Evolutionary conservation across 2,329 filamentous ascomycete species (phyloP).

Genomic region (Monosporascus sp.): DNA sequence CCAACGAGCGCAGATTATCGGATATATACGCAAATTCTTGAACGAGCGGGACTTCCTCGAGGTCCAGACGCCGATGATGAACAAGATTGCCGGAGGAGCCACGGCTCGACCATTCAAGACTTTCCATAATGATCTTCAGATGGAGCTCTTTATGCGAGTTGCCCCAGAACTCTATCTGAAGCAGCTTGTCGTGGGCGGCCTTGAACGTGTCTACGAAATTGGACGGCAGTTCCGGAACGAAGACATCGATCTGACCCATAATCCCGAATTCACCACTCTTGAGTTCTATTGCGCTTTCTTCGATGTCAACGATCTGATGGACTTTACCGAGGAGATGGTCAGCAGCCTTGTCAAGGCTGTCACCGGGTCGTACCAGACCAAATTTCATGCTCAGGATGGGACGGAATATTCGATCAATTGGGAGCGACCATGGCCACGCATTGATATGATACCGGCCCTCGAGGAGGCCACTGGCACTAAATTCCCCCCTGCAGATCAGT

Average conservation of each 20-base stretch:
- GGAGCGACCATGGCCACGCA: constrained; percentile 86
- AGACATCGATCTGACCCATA: constrained; percentile 88
- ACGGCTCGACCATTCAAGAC: constrained; percentile 94
- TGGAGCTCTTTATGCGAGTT: constrained; percentile 91
- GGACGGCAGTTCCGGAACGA: constrained; percentile 96
- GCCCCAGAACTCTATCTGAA: constrained; percentile 96
- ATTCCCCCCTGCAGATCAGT: constrained; percentile 82
- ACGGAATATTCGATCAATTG: constrained; percentile 92
- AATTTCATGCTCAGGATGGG: constrained; percentile 79
- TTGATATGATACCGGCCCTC: constrained; percentile 93
- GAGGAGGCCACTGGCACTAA: constrained; percentile 88
- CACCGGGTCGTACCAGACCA: constrained; percentile 79
- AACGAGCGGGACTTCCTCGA: constrained; percentile 85
- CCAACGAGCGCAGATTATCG: constrained; percentile 80
- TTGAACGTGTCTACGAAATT: constrained; percentile 93
- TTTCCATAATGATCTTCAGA: constrained; percentile 91
- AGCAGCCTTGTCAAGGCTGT: constrained; percentile 83
- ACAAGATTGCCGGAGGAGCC: constrained; percentile 89
- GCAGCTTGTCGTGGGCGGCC: constrained; percentile 88
- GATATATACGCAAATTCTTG: constrained; percentile 84
- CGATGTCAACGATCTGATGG: constrained; percentile 87
- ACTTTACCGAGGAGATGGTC: constrained; percentile 88
- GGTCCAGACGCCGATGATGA: constrained; percentile 97
- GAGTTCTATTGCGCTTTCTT: constrained; percentile 97
- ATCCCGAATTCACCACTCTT: constrained; percentile 95